Percentiles rank a stretch among this genome's conserved stretches.
These are phyloP conservation scores for Ceratonia siliqua DNA, from an alignment of 306 rosid species.

Conservation along the genomic window DNA sequence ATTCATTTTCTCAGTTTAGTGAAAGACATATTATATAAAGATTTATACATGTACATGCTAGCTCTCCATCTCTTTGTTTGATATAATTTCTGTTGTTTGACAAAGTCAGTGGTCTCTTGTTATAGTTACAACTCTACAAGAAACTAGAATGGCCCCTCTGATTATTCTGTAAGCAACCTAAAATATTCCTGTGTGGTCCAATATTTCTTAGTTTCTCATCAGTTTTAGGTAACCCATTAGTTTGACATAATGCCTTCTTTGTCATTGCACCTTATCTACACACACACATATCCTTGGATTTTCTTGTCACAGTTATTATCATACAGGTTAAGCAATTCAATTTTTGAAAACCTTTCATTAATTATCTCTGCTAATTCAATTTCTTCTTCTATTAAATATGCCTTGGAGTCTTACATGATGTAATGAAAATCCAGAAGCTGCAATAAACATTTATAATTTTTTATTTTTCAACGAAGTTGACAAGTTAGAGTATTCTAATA, in stretches of 20 bases:
- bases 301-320: conserved; percentile 39
- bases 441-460: not conserved
- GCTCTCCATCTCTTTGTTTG: not conserved
- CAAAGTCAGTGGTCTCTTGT: conserved; percentile 33
- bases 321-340: conserved; percentile 36
- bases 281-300: not conserved
- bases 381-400: conserved; percentile 32
- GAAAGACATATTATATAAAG: no score
- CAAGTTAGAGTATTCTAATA: conserved; percentile 32
- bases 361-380: conserved; percentile 24
- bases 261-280: conserved; percentile 7
- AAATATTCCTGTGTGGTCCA: conserved; percentile 6
- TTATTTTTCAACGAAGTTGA: not conserved
- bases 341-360: conserved; percentile 1
- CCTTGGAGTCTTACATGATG: conserved; percentile 29
- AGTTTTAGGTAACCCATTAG: conserved; percentile 33
- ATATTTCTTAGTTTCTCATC: not conserved
- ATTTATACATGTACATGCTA: not conserved
- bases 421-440: conserved; percentile 29
- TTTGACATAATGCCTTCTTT: conserved; percentile 22
- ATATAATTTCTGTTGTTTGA: conserved; percentile 1
- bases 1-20: no score
- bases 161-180: conserved; percentile 25
- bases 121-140: conserved; percentile 11
- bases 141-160: not conserved